Evolutionary conservation across 2,329 filamentous ascomycete genomes (phyloP).

Genomic region (Penicillium italicum): DNA sequence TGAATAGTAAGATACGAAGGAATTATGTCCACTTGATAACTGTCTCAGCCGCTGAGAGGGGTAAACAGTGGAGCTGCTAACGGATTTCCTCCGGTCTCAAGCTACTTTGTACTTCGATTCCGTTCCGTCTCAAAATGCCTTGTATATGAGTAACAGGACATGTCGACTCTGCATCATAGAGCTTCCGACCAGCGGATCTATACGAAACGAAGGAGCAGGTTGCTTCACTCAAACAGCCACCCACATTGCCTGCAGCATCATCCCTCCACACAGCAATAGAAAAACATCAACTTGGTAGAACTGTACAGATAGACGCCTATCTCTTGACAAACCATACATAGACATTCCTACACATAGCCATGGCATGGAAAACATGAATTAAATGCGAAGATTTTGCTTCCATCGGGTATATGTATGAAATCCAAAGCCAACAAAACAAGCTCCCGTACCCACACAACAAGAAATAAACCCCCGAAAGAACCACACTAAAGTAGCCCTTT

Average conservation of each 20-base stretch:
- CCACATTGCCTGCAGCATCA: neutral
- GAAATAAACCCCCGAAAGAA: neutral
- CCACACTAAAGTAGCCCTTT: neutral
- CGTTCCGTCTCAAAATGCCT: constrained; percentile 2
- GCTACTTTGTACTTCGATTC: neutral
- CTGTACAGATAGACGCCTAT: neutral
- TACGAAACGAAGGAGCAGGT: neutral
- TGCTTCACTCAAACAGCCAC: neutral
- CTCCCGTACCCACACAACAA: constrained; percentile 9
- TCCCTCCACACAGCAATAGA: neutral
- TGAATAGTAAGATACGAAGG: neutral
- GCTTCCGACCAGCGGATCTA: neutral
- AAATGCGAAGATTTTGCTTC: constrained; percentile 17
- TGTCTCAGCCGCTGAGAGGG: constrained; percentile 5
- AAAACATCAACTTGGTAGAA: no score
- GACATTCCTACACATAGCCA: neutral
- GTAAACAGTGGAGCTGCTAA: constrained; percentile 14
- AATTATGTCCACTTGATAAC: neutral
- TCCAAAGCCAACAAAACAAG: constrained; percentile 14
- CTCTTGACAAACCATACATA: neutral
- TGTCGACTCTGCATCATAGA: neutral
- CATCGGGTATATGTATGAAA: constrained; percentile 26
- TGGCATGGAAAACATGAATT: neutral
- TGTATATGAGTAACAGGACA: no score
- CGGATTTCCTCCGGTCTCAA: constrained; percentile 37